phyloP scores from a whole-genome alignment of 2,329 filamentous ascomycete genomes.

The Talaromyces sp. region DNA sequence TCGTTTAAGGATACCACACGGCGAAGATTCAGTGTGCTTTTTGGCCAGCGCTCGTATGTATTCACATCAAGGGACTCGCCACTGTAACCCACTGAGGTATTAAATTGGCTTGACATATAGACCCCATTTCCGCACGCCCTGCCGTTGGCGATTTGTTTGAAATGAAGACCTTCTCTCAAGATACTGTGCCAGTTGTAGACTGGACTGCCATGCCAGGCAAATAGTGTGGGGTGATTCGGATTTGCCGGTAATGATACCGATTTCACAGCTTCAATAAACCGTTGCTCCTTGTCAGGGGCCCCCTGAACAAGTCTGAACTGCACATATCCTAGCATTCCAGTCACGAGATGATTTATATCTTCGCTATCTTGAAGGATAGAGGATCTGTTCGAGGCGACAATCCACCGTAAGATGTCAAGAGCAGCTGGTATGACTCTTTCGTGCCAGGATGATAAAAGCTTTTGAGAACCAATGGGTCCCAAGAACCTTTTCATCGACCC shows the following conservation, averaged over 20 bases:
- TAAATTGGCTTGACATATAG: constrained; percentile 70
- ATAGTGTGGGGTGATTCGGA: constrained; percentile 66
- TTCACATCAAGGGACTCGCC: not conserved
- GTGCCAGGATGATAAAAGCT: constrained; percentile 56
- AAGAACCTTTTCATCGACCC: constrained; percentile 51
- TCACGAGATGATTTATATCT: constrained; percentile 55
- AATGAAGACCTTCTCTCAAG: constrained; percentile 79
- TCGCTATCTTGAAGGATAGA: constrained; percentile 73
- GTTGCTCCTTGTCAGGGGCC: constrained; percentile 80
- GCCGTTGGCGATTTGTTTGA: constrained; percentile 63
- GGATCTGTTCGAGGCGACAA: constrained; percentile 85
- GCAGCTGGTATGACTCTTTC: constrained; percentile 66
- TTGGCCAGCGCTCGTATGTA: constrained; percentile 57
- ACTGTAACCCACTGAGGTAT: constrained; percentile 59
- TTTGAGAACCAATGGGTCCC: constrained; percentile 21
- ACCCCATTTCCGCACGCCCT: constrained; percentile 77
- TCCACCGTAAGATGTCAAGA: constrained; percentile 76
- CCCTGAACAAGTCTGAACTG: constrained; percentile 90
- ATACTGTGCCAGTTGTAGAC: constrained; percentile 88
- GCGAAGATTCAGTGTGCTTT: constrained; percentile 64
- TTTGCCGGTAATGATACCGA: constrained; percentile 39
- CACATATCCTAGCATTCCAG: constrained; percentile 67
- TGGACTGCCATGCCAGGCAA: constrained; percentile 83
- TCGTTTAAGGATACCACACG: constrained; percentile 77
- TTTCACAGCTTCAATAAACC: constrained; percentile 68